Base-by-base conservation (phyloP, 768 basidiomycete genomes). In the Cystofilobasidium capitatum region DNA sequence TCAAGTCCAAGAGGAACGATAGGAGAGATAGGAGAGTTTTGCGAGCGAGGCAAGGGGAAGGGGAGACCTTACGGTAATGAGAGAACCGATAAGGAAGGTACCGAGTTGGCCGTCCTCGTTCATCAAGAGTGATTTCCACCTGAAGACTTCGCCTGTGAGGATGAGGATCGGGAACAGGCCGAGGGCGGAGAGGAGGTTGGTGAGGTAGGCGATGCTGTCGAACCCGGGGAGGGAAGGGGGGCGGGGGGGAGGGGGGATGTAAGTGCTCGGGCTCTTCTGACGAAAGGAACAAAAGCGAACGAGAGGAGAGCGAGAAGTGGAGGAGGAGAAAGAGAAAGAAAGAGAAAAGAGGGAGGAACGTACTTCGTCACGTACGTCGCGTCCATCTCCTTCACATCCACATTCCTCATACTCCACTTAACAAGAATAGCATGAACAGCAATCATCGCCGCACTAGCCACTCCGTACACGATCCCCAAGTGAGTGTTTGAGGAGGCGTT, bases 381-480 rank as follows among this genome's bases (percentile, higher is more conserved):
- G 36, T 69, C 62, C 61, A 69, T 69, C 33, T 63, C 62, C 42
- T 60, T 64, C 35, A 69, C 42, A 70, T 85, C 81, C 74, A 86
- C 86, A 71, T 84, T 76, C 2, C 85, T 83, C 10, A 88, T 79
- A 26, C 86, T 86, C 45, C 76, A 79, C 75, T 89, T 89, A 79
- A 89, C 85, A 37, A 88, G 78, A 9, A 88, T 87, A 2, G 86
- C 85, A 68, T 88, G 87, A 37, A 88, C 76, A 5, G 87, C 87
- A 70, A 88, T 88, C 77, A 86, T 87, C 13, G 88, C 76, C 0
- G 88, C 87, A 0, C 86, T 87, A 2, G 88, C 77, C 33, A 87
- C 75, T 24, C 87, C 88, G 73, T 87, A 89, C 71, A 86, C 72
- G 54, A 89, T 80, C 1, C 85, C 83, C 35, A 69, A 47, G 1